Percentiles rank a stretch among this genome's conserved stretches.
Conservation (phyloP, 306 rosid species). For the Castanea crenata region DNA sequence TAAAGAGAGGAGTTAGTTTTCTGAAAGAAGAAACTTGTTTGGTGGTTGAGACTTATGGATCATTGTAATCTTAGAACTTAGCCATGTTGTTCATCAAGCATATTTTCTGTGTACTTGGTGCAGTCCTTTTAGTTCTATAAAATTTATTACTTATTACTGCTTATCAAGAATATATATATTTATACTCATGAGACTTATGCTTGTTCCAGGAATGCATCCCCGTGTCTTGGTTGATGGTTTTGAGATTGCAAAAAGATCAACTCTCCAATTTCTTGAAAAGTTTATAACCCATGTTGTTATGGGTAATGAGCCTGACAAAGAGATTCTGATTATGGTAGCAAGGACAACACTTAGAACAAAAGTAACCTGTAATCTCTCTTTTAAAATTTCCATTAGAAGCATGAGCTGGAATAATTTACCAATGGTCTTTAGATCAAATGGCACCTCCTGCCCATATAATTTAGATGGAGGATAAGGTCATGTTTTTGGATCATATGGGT, state of each 20-base stretch:
- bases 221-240: slow-evolving; percentile 96
- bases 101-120: too few species aligned
- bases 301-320: slow-evolving; percentile 89
- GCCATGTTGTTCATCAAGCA: too few species aligned
- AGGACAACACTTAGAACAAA: slow-evolving; percentile 91
- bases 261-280: slow-evolving; percentile 83
- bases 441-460: not conserved
- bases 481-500: not conserved
- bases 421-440: not conserved
- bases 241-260: slow-evolving; percentile 91
- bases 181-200: not conserved
- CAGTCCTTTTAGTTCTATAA: too few species aligned
- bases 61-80: too few species aligned
- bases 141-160: too few species aligned
- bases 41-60: not conserved
- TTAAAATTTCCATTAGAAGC: not conserved
- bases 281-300: slow-evolving; percentile 86
- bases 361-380: slow-evolving; percentile 36
- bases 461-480: not conserved
- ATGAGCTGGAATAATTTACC: not conserved
- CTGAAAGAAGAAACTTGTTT: not conserved
- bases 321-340: slow-evolving; percentile 90
- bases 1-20: not conserved
- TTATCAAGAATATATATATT: not conserved
- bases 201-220: slow-evolving; percentile 90